Conservation (phyloP, 2,329 filamentous ascomycete species). For the Cladosporium sp. region DNA sequence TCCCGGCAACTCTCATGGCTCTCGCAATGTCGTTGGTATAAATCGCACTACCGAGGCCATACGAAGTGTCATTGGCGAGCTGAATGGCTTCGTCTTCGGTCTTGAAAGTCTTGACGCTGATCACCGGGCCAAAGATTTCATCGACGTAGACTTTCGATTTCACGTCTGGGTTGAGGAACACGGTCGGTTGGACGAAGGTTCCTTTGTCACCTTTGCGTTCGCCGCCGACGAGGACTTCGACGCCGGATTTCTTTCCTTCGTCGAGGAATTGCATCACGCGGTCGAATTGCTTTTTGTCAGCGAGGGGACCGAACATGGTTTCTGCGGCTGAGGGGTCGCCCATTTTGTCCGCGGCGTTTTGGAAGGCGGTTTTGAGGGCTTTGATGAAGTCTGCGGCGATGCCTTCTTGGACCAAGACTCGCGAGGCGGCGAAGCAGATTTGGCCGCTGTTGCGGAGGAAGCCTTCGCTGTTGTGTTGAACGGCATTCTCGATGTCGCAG, state of each 20-base stretch:
- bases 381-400: conserved; percentile 33
- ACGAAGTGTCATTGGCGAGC: conserved; percentile 59
- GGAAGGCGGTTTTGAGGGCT: conserved; percentile 1
- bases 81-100: conserved; percentile 35
- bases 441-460: conserved; percentile 53
- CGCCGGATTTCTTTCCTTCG: conserved; percentile 10
- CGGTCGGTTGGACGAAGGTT: conserved; percentile 6
- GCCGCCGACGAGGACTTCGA: conserved; percentile 12
- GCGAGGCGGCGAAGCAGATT: conserved; percentile 51
- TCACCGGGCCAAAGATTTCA: conserved; percentile 41
- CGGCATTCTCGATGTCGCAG: conserved; percentile 23
- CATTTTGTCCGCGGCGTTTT: conserved; percentile 7
- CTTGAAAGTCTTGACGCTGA: conserved; percentile 36
- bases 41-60: conserved; percentile 63
- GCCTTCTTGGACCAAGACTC: conserved; percentile 49
- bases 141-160: conserved; percentile 46
- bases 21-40: conserved; percentile 62
- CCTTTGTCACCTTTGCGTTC: conserved; percentile 5
- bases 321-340: background rate
- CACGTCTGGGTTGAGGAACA: conserved; percentile 50
- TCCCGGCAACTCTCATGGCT: conserved; percentile 37
- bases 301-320: background rate
- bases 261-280: conserved; percentile 29
- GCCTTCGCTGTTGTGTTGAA: conserved; percentile 62
- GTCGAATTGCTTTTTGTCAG: conserved; percentile 17